A percentile compares a stretch with the other conserved stretches of the same genome.
phyloP scores from a whole-genome alignment of 306 rosid genomes.

The Abrus precatorius region DNA sequence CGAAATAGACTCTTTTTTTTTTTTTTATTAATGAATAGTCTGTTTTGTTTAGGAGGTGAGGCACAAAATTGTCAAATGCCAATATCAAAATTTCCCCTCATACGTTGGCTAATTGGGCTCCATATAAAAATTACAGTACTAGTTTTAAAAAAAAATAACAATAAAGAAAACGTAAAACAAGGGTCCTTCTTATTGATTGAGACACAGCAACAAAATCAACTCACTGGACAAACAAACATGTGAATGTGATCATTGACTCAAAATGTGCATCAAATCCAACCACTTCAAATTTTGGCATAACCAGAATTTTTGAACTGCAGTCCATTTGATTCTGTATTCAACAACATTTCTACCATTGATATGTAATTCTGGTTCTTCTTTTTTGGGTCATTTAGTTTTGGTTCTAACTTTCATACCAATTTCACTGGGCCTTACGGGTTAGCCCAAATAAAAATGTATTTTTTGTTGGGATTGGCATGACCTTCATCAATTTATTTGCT shows the following conservation, averaged over 20 bases:
- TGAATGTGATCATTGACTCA: slow-evolving; percentile 27
- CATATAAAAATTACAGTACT: no score
- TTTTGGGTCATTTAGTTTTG: neutral
- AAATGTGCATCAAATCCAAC: slow-evolving; percentile 28
- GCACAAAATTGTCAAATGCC: neutral
- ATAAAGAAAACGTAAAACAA: neutral
- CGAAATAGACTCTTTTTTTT: no score
- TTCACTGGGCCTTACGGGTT: slow-evolving; percentile 1
- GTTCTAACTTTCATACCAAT: neutral
- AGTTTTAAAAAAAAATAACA: neutral
- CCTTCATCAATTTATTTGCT: neutral
- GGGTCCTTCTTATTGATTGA: slow-evolving; percentile 3
- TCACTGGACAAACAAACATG: slow-evolving; percentile 20
- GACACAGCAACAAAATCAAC: slow-evolving; percentile 29
- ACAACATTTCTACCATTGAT: neutral
- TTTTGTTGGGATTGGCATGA: no score
- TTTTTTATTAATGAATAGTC: neutral
- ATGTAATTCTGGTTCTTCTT: neutral
- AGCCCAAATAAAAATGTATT: slow-evolving; percentile 6
- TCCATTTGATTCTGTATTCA: slow-evolving; percentile 22
- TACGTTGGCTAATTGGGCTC: neutral
- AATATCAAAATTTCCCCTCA: neutral
- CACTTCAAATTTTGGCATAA: slow-evolving; percentile 29
- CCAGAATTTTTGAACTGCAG: neutral
- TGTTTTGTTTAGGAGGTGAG: neutral